Conservation (phyloP, 306 rosid species). For the Lupinus albus region DNA sequence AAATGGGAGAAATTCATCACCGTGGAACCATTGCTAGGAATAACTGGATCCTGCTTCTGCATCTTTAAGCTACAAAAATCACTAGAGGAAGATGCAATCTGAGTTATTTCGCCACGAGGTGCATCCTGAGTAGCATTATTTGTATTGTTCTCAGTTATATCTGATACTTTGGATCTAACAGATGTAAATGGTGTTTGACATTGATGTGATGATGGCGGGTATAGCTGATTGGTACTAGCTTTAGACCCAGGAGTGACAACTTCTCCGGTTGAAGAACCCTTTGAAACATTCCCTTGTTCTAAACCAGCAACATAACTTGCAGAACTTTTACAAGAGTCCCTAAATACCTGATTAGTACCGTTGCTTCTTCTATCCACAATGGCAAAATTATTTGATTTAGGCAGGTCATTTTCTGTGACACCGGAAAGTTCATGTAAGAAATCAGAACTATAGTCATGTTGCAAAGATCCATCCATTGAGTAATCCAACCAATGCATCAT, state of each 20-base stretch:
- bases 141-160: constrained; percentile 46
- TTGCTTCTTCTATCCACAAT: constrained; percentile 53
- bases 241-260: constrained; percentile 53
- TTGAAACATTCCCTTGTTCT: constrained; percentile 55
- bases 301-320: neutral
- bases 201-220: constrained; percentile 55
- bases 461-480: constrained; percentile 68
- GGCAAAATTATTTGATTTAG: constrained; percentile 48
- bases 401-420: constrained; percentile 52
- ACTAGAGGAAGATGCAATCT: constrained; percentile 53
- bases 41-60: constrained; percentile 59
- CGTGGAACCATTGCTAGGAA: constrained; percentile 49
- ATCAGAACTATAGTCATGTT: constrained; percentile 66
- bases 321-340: constrained; percentile 54
- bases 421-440: constrained; percentile 69
- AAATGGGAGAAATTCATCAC: constrained; percentile 88
- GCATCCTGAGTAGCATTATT: constrained; percentile 46
- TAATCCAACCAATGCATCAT: constrained; percentile 85
- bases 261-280: constrained; percentile 53
- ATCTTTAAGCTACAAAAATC: constrained; percentile 51
- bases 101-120: constrained; percentile 48
- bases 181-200: constrained; percentile 58
- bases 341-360: constrained; percentile 47
- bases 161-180: constrained; percentile 53
- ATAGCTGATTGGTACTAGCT: constrained; percentile 47